Base-by-base conservation (phyloP, 2,329 filamentous ascomycete species). In the Pestalotiopsis sp. region DNA sequence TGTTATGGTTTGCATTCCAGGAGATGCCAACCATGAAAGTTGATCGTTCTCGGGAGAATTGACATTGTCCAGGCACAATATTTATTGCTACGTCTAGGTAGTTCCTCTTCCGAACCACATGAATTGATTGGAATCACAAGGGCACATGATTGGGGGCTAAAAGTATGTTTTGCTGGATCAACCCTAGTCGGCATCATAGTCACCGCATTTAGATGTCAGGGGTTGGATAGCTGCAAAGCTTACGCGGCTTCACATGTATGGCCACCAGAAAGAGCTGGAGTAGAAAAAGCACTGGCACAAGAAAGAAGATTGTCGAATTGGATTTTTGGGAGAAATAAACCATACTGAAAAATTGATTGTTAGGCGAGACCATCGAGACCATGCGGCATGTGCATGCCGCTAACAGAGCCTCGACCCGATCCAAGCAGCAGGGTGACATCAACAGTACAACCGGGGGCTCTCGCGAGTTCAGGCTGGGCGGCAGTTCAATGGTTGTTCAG, bases 231-330 rank as follows among this genome's bases (percentile, higher is more conserved):
- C 59, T 62, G 12, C 27, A 39, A 62, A 62, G 59, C 36, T 62
- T 62, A 62, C 31, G 59, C 59, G 59, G 59, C 59, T 39, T 59
- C 27, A 36, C 57, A 59, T 59, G 23, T 59, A 13, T 59, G 25
- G 57, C 14, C 31, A 36, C 31, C 31, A 36, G 7, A 31, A 31
- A 36, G 7, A 36, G 31, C 31, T 36, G 31, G 7, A 36, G 3
- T 23, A 23, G 23, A 36, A 36, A 36, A 36, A 36, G 31, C 12
- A 20, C 17, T 45, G 41, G 41, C 41, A 45, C 41, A 52, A 52
- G 14, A n/a, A 52, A n/a, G 20, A 52, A 9, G 17, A n/a, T 17
- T 52, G 20, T 52, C 45, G 45, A 52, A 52, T 52, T n/a, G 45
- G 20, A 52, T 52, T n/a, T n/a, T 4, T 52, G 45, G 45, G 45